Evolutionary conservation across 768 basidiomycete genomes (phyloP).

Genomic region (Kwoniella sp.): DNA sequence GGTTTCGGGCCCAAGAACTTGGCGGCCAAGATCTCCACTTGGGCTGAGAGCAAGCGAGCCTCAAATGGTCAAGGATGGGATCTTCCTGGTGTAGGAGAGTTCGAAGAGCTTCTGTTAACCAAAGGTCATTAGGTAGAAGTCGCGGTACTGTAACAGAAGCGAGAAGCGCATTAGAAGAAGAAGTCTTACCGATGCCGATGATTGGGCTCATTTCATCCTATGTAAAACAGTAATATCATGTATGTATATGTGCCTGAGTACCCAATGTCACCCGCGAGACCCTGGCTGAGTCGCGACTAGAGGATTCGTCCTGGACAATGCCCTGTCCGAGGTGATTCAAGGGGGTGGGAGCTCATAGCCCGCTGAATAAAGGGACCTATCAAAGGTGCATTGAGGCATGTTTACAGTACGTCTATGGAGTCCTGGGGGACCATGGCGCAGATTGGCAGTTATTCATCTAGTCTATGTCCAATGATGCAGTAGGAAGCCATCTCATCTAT

Average conservation of each 20-base stretch:
- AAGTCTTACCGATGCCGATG: no score
- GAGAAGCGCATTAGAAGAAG: no score
- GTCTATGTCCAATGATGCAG: neutral
- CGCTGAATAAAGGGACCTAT: no score
- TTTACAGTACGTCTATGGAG: neutral
- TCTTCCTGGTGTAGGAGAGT: slow-evolving; percentile 51
- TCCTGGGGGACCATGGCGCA: no score
- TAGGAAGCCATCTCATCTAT: neutral
- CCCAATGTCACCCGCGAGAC: no score
- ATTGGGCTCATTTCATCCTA: no score
- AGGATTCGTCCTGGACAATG: no score
- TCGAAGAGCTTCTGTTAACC: slow-evolving; percentile 44
- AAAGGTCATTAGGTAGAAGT: neutral
- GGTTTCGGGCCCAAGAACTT: slow-evolving; percentile 51
- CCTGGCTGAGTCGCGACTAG: no score
- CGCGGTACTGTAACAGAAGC: no score
- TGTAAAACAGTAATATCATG: neutral
- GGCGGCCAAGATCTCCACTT: slow-evolving; percentile 39
- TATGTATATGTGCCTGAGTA: neutral
- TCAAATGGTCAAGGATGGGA: slow-evolving; percentile 10
- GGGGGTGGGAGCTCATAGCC: no score
- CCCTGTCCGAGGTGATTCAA: no score
- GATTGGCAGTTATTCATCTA: neutral
- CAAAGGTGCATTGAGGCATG: neutral
- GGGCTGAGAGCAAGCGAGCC: slow-evolving; percentile 14